A percentile compares a stretch with the other conserved stretches of the same genome.
phyloP scores from a whole-genome alignment of 352 stramenopile species.

The Pythium vanterpoolii region DNA sequence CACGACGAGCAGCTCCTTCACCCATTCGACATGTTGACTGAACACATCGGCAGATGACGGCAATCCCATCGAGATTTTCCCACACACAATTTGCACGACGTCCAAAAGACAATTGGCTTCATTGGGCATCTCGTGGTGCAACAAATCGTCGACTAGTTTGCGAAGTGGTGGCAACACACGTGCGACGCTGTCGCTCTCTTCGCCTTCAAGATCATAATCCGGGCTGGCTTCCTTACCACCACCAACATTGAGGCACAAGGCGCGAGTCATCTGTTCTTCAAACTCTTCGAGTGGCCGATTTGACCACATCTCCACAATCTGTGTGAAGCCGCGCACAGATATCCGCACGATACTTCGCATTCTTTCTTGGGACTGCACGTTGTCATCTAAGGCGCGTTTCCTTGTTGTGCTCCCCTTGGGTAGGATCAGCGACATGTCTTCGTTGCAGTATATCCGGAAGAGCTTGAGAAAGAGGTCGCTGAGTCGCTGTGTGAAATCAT shows the following conservation, averaged over 20 bases:
- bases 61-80: constrained; percentile 1
- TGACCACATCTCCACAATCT: constrained; percentile 19
- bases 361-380: not conserved
- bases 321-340: not conserved
- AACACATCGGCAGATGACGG: not conserved
- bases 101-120: constrained; percentile 14
- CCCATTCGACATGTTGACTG: constrained; percentile 23
- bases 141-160: constrained; percentile 11
- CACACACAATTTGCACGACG: constrained; percentile 16
- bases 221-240: constrained; percentile 6
- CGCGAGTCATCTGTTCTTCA: constrained; percentile 13
- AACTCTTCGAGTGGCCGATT: constrained; percentile 11
- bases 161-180: constrained; percentile 11
- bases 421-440: constrained; percentile 11
- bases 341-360: constrained; percentile 11
- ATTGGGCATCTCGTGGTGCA: constrained; percentile 15
- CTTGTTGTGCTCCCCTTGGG: constrained; percentile 1
- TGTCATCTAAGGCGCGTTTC: not conserved
- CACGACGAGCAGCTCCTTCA: constrained; percentile 22
- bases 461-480: constrained; percentile 8
- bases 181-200: constrained; percentile 12
- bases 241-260: not conserved
- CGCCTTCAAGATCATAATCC: constrained; percentile 17
- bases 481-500: constrained; percentile 18
- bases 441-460: constrained; percentile 7